Evolutionary conservation across 768 basidiomycete species (phyloP).

Genomic region (Leucocoprinus leucothites): DNA sequence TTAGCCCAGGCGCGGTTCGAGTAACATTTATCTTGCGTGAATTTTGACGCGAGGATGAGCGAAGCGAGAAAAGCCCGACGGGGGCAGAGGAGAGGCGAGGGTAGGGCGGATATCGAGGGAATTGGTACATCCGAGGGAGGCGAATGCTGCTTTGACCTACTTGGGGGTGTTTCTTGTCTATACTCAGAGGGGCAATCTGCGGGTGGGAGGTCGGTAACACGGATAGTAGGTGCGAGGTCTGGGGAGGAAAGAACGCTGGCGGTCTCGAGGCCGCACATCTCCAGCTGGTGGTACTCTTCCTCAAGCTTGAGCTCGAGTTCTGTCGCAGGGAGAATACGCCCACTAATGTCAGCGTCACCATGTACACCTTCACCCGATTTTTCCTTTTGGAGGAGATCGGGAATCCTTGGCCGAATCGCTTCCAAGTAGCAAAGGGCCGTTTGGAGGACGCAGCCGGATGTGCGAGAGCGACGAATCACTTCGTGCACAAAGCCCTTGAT

Average conservation of each 20-base stretch:
- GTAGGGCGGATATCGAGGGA: slow-evolving; percentile 39
- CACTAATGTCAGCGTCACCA: slow-evolving; percentile 37
- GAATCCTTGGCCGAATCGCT: slow-evolving; percentile 70
- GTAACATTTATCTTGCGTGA: slow-evolving; percentile 90
- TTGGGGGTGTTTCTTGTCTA: neutral
- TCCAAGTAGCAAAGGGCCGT: slow-evolving; percentile 87
- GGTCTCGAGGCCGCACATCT: slow-evolving; percentile 4
- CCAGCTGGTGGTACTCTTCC: slow-evolving; percentile 27
- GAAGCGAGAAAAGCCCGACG: slow-evolving; percentile 86
- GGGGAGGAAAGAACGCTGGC: slow-evolving; percentile 16
- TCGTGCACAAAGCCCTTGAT: slow-evolving; percentile 84
- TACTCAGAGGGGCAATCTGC: neutral
- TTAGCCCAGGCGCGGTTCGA: slow-evolving; percentile 95
- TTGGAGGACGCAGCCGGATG: slow-evolving; percentile 80
- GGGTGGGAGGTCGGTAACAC: slow-evolving; percentile 27
- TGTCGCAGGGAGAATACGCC: slow-evolving; percentile 39
- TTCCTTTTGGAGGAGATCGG: slow-evolving; percentile 56
- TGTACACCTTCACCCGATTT: slow-evolving; percentile 38
- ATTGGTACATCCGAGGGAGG: slow-evolving; percentile 12
- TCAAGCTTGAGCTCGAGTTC: slow-evolving; percentile 42
- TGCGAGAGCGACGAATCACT: slow-evolving; percentile 82
- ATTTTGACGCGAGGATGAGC: slow-evolving; percentile 87
- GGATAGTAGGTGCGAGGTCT: slow-evolving; percentile 40
- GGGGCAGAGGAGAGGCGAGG: slow-evolving; percentile 83
- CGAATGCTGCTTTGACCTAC: slow-evolving; percentile 20